Evolutionary conservation across 805 yeast genomes (phyloP).

Genomic region (Candida hispaniensis): DNA sequence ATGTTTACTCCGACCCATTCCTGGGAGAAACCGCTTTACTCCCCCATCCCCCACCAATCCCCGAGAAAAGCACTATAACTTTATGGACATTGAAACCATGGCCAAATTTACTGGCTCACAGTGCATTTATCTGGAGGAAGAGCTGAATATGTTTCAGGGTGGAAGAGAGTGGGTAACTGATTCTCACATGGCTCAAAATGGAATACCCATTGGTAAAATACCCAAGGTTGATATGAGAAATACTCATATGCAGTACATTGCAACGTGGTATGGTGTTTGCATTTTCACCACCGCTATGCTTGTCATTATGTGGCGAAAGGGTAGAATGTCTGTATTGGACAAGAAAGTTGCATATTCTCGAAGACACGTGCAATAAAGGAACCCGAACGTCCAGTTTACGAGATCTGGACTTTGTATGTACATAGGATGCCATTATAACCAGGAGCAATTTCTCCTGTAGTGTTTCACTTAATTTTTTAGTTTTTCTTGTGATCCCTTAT

Average conservation of each 20-base stretch:
- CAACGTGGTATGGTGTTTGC: constrained; percentile 91
- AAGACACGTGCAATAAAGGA: too few relatives aligned
- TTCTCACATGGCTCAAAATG: constrained; percentile 58
- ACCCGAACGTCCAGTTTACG: too few relatives aligned
- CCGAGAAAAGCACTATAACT: constrained; percentile 48
- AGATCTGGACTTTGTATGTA: too few relatives aligned
- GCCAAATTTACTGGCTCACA: constrained; percentile 52
- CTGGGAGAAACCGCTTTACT: constrained; percentile 54
- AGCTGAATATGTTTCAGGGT: constrained; percentile 21
- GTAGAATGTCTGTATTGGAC: constrained; percentile 18
- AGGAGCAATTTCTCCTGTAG: too few relatives aligned
- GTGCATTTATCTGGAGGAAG: constrained; percentile 59
- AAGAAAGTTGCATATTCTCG: constrained; percentile 15
- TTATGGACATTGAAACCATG: constrained; percentile 77
- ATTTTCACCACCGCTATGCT: constrained; percentile 62
- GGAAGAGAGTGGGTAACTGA: constrained; percentile 30
- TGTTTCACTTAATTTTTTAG: too few relatives aligned
- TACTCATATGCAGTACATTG: constrained; percentile 82
- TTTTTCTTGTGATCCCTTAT: too few relatives aligned
- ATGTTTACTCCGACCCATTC: constrained; percentile 63
- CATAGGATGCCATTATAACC: too few relatives aligned
- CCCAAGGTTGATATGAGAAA: constrained; percentile 78
- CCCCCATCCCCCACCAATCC: constrained; percentile 58
- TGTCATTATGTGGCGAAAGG: constrained; percentile 39
- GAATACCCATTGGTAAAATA: constrained; percentile 79